Base-by-base conservation (phyloP, 352 stramenopile genomes). In the Pythium graminicola region DNA sequence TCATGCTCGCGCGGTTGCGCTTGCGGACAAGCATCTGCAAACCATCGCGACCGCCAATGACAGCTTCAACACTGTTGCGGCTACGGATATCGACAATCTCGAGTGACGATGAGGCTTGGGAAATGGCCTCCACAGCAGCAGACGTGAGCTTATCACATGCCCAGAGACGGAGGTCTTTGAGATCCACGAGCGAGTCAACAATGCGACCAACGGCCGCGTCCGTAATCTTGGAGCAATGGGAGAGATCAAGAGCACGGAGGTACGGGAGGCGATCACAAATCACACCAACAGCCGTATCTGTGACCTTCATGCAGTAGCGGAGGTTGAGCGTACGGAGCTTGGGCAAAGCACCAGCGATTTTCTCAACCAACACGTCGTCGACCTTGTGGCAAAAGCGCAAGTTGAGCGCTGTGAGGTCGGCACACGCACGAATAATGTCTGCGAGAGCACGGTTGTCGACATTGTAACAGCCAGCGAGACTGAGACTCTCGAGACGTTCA, bases 271-370 rank as follows among this genome's bases (percentile, higher is more conserved):
- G 62, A 16, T 76, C 60, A 44, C 81, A 91, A 27, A 94, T 60
- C 13, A 61, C 54, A 7, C 52, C 45, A 8, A 94, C 80, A 17
- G 64, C 73, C 10, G 65, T 68, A 48, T 94, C 83, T 27, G 83
- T 86, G 14, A 94, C 56, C 53, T 92, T 92, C 76, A 87, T 92
- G 69, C 81, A 92, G 62, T 94, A 94, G 39, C 81, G 81, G 33
- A 94, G 32, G 42, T 92, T 90, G 42, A 94, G 52, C 20, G 87
- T 65, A 40, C 74, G 76, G 6, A 94, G 69, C 35, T 70, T 57
- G 8, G 66, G 70, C 28, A 82, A 28, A 20, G 76, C 19, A 3
- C 39, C 17, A 2, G 69, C 79, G 49, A 94, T 75, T 17, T 67
- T 69, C 7, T 71, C 58, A 9, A 90, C 73, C 7, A 92, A 59